A percentile compares a stretch with the other conserved stretches of the same genome.
phyloP scores from a whole-genome alignment of 148 eudicot genomes.

The Pharnaceum exiguum region DNA sequence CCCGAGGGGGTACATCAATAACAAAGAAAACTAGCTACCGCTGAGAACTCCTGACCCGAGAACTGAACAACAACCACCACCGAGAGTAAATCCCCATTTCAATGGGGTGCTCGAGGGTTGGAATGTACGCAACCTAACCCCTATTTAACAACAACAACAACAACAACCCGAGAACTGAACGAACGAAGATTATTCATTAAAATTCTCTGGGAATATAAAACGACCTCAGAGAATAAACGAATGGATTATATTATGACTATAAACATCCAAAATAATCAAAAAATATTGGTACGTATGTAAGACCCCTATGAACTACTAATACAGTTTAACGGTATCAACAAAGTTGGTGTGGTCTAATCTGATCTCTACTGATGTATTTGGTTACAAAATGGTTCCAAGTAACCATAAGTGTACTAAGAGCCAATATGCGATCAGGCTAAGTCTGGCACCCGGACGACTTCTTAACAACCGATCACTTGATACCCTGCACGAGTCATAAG shows the following conservation, averaged over 20 bases:
- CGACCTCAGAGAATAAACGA: constrained; percentile 8
- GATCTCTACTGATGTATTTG: constrained; percentile 6
- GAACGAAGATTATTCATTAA: not conserved
- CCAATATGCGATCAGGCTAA: constrained; percentile 80
- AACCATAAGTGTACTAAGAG: constrained; percentile 79
- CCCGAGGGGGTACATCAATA: no score
- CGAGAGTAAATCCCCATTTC: no score
- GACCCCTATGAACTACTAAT: constrained; percentile 16
- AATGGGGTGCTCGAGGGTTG: no score
- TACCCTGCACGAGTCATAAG: constrained; percentile 82
- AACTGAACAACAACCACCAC: no score
- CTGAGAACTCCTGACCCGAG: no score
- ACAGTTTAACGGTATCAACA: constrained; percentile 16
- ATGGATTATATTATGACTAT: constrained; percentile 22
- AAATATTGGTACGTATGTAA: not conserved
- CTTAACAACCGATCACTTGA: constrained; percentile 66
- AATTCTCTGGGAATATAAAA: constrained; percentile 5
- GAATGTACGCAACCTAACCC: no score
- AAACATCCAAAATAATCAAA: constrained; percentile 14
- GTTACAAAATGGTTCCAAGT: constrained; percentile 75
- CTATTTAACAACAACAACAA: no score
- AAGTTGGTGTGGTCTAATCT: constrained; percentile 15
- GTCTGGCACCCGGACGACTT: constrained; percentile 87
- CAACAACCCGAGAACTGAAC: no score
- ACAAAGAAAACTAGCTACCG: no score